Evolutionary conservation across 768 basidiomycete genomes (phyloP).

Genomic region (Pisolithus sp.): DNA sequence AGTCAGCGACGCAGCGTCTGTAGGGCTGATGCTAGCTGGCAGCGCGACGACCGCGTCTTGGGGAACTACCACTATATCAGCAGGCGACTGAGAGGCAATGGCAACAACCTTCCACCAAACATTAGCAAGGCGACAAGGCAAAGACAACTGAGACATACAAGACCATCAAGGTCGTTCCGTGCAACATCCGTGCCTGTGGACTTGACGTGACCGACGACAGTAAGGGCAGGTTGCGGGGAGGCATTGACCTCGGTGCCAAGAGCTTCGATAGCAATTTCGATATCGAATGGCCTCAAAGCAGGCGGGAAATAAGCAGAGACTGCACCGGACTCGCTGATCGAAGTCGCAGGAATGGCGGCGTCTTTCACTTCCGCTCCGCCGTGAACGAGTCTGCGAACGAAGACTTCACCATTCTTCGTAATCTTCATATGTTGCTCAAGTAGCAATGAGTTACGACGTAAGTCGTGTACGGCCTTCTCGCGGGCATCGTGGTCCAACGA

Average conservation of each 20-base stretch:
- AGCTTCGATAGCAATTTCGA: conserved; percentile 14
- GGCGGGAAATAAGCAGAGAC: conserved; percentile 19
- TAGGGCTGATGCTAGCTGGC: conserved; percentile 7
- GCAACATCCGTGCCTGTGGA: conserved; percentile 10
- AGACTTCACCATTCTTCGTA: conserved; percentile 18
- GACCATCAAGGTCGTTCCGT: conserved; percentile 2
- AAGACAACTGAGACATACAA: conserved; percentile 2
- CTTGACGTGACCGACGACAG: conserved; percentile 14
- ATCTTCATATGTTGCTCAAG: conserved; percentile 27
- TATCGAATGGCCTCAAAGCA: conserved; percentile 9
- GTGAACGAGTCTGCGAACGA: conserved; percentile 25
- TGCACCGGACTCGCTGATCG: conserved; percentile 6
- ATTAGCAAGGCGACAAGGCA: not conserved
- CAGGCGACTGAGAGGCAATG: conserved; percentile 9
- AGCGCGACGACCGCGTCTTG: conserved; percentile 8
- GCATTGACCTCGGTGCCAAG: conserved; percentile 7
- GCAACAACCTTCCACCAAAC: conserved; percentile 11
- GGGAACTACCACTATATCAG: conserved; percentile 1
- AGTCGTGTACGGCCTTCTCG: conserved; percentile 19
- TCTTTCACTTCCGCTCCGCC: conserved; percentile 18
- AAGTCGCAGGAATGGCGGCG: conserved; percentile 7
- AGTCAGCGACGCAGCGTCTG: conserved; percentile 19
- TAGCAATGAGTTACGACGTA: conserved; percentile 21
- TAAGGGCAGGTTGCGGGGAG: conserved; percentile 8
- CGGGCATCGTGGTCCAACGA: conserved; percentile 15